Evolutionary conservation across 768 basidiomycete species (phyloP), one percentile per base, ranked within the genome.

Genomic region (Sarcodon sp.): DNA sequence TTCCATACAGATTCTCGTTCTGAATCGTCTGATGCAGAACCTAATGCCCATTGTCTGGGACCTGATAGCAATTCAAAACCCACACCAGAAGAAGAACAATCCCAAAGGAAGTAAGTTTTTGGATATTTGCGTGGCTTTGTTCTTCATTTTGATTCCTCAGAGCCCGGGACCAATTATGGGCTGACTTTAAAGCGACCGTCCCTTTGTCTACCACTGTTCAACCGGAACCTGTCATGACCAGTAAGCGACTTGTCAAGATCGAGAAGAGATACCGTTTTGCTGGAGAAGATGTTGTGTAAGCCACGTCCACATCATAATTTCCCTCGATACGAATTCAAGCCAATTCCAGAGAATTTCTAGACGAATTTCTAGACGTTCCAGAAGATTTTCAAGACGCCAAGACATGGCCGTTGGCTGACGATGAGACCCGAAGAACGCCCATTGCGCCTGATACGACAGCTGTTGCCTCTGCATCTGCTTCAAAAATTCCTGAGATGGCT

Each of bases 341-440:
- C 47, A 37, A 47, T 35, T 45, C 31, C 59, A 90, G 88, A 45
- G 80, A 89, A 60, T 70, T 87, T 1, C 70, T 78, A 13, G 80
- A 87, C 50, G 80, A 89, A 60, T 70, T 87, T 1, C 70, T 78
- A 13, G 80, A 87, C 50, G 88, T 90, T 1, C 67, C 72, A 10
- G 84, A 78, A 53, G 75, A 76, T 54, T 89, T 87, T 1, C 64
- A 71, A 6, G 88, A 91, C 4, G 87, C 87, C 3, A 79, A 73
- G 57, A 76, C 75, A 59, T 91, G 86, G 84, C 81, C 86, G 0
- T 53, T 66, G 31, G 21, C 21, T 27, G 21, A 27, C 21, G 21
- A 27, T 27, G 21, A 27, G 21, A 27, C 21, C 3, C 21, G 21
- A 27, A 33, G 21, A 27, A 33, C 18, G 38, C 31, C 49, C 21